Base-by-base conservation (phyloP, 305 asterid genomes). In the Fraxinus ornus region DNA sequence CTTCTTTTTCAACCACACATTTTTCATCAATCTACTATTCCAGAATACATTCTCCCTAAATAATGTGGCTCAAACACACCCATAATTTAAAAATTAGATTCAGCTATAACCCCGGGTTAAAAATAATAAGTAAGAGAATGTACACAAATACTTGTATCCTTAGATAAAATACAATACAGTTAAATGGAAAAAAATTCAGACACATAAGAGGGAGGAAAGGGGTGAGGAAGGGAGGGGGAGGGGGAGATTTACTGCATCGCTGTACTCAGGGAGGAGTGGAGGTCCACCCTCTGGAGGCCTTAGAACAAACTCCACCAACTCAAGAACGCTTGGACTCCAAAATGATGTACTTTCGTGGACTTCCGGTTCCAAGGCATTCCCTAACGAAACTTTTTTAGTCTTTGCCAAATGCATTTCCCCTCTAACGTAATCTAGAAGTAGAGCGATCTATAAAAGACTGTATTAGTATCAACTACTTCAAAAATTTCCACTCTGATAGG, bases 211-310 rank as follows among this genome's bases (percentile, higher is more conserved):
- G 22, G 68, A 21, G 28, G 1, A 15, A 22, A 79, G 19, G 75
- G 26, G 37, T 24, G 12, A 17, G 81, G 35, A 33, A 41, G 33
- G 32, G 12, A 6, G 9, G 73, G 75, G 39, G 2, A 6, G 41
- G 80, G 85, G 88, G 88, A 44, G 57, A 75, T 55, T 85, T 87
- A 95, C 99, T 55, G 99, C 97, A 89, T 95, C 98, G 80, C 93
- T 89, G 90, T 84, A 86, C 83, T 94, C 98, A 1, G 97, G 98
- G 81, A 95, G 97, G 22, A 88, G 83, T 73, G 98, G 98, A 82
- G 98, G 99, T 83, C 98, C 97, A 68, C 98, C 98, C 79, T 77
- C 78, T 28, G 96, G 95, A 84, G 98, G 98, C 82, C 87, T 92
- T 68, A 95, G 87, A 88, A 95, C 89, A 88, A 88, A 78, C 86